Evolutionary conservation across 2,329 filamentous ascomycete species (phyloP).

Genomic region (Didymella glomerata): DNA sequence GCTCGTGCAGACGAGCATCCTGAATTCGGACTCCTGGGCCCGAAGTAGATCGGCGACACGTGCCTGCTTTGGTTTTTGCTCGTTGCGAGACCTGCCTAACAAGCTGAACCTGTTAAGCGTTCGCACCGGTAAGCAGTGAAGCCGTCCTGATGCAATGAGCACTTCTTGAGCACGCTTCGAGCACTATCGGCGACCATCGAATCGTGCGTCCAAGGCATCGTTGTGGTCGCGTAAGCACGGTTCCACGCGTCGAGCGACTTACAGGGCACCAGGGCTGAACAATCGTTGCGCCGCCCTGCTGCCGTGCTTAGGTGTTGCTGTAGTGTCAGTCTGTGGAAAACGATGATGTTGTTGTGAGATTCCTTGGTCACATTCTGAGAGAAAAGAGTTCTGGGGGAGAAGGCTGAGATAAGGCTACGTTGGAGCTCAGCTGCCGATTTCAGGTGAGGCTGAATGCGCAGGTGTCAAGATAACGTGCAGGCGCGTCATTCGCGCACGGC

Average conservation of each 20-base stretch:
- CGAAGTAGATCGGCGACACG: not conserved
- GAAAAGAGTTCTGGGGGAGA: too few species aligned
- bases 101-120: not conserved
- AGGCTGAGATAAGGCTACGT: not conserved
- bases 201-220: not conserved
- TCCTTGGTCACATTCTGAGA: too few species aligned
- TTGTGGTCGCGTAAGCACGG: not conserved
- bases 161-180: not conserved
- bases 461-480: conserved; percentile 5
- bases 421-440: not conserved
- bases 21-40: not conserved
- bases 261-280: not conserved
- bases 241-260: not conserved
- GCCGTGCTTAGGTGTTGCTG: not conserved
- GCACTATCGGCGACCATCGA: not conserved
- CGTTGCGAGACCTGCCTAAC: not conserved
- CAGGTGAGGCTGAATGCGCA: not conserved
- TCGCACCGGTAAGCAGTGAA: not conserved
- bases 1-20: not conserved
- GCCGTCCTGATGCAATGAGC: not conserved
- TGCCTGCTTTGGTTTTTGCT: not conserved
- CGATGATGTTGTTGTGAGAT: not conserved
- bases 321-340: not conserved
- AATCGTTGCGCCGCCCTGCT: not conserved
- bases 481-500: conserved; percentile 20